Conservation (phyloP, 2,329 filamentous ascomycete species). For the Pseudogymnoascus sp. region DNA sequence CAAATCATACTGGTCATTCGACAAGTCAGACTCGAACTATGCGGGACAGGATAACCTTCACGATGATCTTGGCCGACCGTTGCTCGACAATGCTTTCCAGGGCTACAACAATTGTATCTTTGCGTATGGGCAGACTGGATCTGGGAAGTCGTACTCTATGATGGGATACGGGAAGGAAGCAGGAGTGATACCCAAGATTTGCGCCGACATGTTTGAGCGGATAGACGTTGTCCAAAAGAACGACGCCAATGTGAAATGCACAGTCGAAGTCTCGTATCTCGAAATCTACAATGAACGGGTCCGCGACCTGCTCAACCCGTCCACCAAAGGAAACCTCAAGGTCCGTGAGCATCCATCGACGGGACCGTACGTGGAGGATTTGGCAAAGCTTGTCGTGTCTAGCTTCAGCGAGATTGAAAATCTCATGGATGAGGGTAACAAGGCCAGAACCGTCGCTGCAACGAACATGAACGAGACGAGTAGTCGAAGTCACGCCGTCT, state of each 20-base stretch:
- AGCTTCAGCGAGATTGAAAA: conserved; percentile 95
- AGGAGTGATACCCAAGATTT: conserved; percentile 94
- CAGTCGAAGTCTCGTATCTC: conserved; percentile 94
- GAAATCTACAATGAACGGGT: conserved; percentile 99
- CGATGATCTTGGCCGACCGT: conserved; percentile 74
- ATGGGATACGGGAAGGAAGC: conserved; percentile 97
- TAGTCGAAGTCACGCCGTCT: conserved; percentile 95
- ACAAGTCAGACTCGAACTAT: conserved; percentile 70
- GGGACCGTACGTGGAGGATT: conserved; percentile 94
- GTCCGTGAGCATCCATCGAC: conserved; percentile 97
- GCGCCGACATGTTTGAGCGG: conserved; percentile 91
- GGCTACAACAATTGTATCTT: conserved; percentile 99
- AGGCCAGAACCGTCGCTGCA: conserved; percentile 91
- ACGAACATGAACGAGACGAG: conserved; percentile 99
- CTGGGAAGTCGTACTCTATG: conserved; percentile 98
- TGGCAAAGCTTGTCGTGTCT: conserved; percentile 88
- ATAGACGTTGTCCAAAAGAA: conserved; percentile 57
- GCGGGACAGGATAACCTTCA: conserved; percentile 87
- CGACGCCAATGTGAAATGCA: conserved; percentile 74
- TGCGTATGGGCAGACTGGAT: conserved; percentile 95
- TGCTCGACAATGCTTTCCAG: conserved; percentile 95
- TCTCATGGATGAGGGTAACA: conserved; percentile 98
- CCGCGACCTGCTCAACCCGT: conserved; percentile 86
- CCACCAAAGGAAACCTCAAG: conserved; percentile 92
- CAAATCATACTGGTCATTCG: conserved; percentile 96